phyloP scores from a whole-genome alignment of 306 rosid species.

The Nissolia schottii region DNA sequence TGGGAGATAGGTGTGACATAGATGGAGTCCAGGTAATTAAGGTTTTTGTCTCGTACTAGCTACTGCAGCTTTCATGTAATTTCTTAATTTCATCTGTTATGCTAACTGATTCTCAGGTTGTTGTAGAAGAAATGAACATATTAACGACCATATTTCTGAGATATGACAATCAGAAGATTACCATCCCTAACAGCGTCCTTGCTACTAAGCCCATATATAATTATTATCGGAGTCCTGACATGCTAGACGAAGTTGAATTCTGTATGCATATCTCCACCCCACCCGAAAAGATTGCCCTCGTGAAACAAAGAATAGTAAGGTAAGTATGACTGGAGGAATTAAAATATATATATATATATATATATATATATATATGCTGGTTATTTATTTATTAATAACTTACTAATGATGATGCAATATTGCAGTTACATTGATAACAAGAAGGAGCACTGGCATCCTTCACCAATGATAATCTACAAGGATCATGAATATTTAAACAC shows the following conservation, averaged over 20 bases:
- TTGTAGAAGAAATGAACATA: conserved; percentile 98
- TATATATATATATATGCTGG: too few relatives aligned
- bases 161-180: conserved; percentile 58
- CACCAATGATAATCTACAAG: conserved; percentile 54
- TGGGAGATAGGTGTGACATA: conserved; percentile 94
- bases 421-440: conserved; percentile 76
- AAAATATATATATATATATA: too few relatives aligned
- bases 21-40: conserved; percentile 85
- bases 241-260: conserved; percentile 78
- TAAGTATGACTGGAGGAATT: too few relatives aligned
- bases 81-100: neutral
- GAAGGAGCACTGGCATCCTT: conserved; percentile 85
- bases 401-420: neutral
- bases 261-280: conserved; percentile 73
- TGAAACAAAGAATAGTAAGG: conserved; percentile 68
- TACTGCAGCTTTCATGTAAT: too few relatives aligned
- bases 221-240: conserved; percentile 92
- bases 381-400: too few relatives aligned
- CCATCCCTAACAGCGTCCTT: conserved; percentile 69
- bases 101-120: conserved; percentile 57
- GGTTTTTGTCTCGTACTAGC: conserved; percentile 26
- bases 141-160: conserved; percentile 80
- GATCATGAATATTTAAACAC: conserved; percentile 51
- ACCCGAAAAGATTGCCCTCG: conserved; percentile 48
- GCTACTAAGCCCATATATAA: conserved; percentile 64